Base-by-base conservation (phyloP, 2,329 filamentous ascomycete species). In the Seiridium unicorne region DNA sequence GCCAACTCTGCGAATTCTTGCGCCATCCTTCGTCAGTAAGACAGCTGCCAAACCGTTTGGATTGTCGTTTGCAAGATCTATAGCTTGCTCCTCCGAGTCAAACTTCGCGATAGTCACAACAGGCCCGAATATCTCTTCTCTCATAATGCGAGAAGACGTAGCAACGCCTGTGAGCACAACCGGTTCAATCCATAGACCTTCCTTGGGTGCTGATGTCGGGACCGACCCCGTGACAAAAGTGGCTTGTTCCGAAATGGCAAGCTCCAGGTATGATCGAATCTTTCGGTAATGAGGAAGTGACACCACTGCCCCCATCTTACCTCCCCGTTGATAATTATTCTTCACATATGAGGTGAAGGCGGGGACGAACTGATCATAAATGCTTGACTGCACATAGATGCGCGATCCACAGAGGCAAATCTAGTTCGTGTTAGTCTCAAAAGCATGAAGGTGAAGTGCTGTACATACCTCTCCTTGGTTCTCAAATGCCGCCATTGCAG, bases 311-410 rank as follows among this genome's bases (percentile, higher is more conserved):
- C 70, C 69, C 31, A 72, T 62, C 3, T 64, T 67, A 56, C 65
- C 58, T 18, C 64, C 61, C 11, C 67, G 40, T 1, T 65, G 51
- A 49, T 68, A 73, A 11, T 62, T 65, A 5, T 61, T 48, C 1
- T 51, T 31, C 18, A 72, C 69, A 49, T 68, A 65, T 11, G 61
- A 46, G 0, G 62, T 62, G 18, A 70, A 69, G 1, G 63, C 58
- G 1, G 53, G 32, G 1, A 72, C 64, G 35, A 73, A 73, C 0
- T 64, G 77, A 26, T 84, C 81, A 59, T 81, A 78, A 18, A 78
- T 73, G 32, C 67, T 68, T 51, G 77, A 77, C 59, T 85, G 81
- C 18, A 85, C 82, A 26, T 84, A 75, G 38, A 86, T 76, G 35
- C 82, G 76, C 3, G 79, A 82, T 2, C 72, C 72, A 49, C 71